Conservation (phyloP, 169 alveolate genomes). For the Eimeria tenella region DNA sequence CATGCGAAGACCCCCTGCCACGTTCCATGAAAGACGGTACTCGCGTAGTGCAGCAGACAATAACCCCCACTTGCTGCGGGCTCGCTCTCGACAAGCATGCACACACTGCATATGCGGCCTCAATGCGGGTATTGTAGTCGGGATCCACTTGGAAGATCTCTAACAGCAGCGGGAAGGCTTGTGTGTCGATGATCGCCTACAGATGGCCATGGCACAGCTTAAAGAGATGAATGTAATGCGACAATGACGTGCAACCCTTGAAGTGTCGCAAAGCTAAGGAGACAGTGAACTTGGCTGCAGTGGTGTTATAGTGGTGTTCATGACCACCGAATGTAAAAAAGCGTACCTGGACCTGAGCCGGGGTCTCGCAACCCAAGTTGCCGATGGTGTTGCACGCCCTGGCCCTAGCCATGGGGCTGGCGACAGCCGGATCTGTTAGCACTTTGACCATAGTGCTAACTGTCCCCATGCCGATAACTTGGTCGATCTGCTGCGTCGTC, state of each 20-base stretch:
- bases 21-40: constrained; percentile 71
- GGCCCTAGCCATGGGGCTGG: constrained; percentile 88
- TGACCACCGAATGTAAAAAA: no score
- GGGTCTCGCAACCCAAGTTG: constrained; percentile 92
- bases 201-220: constrained; percentile 47
- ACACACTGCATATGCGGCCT: constrained; percentile 93
- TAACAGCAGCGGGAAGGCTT: constrained; percentile 88
- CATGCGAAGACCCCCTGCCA: constrained; percentile 48
- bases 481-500: constrained; percentile 86
- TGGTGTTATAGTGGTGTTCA: no score
- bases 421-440: constrained; percentile 85
- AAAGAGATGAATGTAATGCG: not conserved
- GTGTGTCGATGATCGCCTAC: constrained; percentile 87
- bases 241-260: no score
- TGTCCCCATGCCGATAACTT: constrained; percentile 85
- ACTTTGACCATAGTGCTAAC: constrained; percentile 87
- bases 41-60: constrained; percentile 89
- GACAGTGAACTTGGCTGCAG: no score
- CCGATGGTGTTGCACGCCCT: constrained; percentile 93
- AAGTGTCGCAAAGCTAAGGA: no score
- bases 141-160: constrained; percentile 87
- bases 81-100: constrained; percentile 90
- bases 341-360: constrained; percentile 83
- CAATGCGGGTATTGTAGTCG: constrained; percentile 90
- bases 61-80: constrained; percentile 89